Percentiles rank a stretch among this genome's conserved stretches.
These are phyloP conservation scores for Trebouxia gelatinosa DNA, from an alignment of 163 green algal genomes.

Conservation along the genomic window DNA sequence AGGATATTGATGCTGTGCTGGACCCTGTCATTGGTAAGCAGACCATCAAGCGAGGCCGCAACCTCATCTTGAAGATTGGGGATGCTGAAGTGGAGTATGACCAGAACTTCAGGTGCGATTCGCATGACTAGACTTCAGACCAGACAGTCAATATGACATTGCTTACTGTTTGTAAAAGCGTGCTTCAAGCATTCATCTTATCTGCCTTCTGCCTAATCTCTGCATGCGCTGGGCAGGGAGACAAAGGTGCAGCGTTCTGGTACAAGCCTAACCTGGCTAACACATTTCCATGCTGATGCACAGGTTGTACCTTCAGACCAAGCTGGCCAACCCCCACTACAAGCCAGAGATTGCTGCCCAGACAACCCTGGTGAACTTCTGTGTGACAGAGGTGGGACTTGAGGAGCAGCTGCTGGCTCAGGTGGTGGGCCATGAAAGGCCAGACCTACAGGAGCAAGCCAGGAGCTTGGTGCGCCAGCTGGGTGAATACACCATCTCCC, in stretches of 20 bases:
- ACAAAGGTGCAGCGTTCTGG: too few relatives aligned
- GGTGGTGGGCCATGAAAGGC: constrained; percentile 87
- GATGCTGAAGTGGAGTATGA: constrained; percentile 79
- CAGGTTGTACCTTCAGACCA: constrained; percentile 90
- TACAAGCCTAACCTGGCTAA: background rate
- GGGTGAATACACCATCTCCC: constrained; percentile 84
- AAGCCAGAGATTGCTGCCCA: constrained; percentile 86
- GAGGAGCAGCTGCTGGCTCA: constrained; percentile 80
- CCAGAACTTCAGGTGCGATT: constrained; percentile 47
- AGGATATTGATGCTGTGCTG: constrained; percentile 88
- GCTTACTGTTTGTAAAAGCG: too few relatives aligned
- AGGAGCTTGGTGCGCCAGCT: constrained; percentile 74
- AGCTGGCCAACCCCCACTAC: constrained; percentile 93
- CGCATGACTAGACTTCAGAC: too few relatives aligned
- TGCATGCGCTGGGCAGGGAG: too few relatives aligned
- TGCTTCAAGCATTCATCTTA: too few relatives aligned
- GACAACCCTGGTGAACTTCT: constrained; percentile 93
- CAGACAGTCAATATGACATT: too few relatives aligned
- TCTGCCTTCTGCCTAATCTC: too few relatives aligned
- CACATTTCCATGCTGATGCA: too few relatives aligned
- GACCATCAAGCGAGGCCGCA: constrained; percentile 76
- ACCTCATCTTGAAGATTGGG: constrained; percentile 83
- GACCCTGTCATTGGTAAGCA: constrained; percentile 83
- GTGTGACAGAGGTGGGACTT: constrained; percentile 85
- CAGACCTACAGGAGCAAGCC: constrained; percentile 83